Evolutionary conservation across 768 basidiomycete species (phyloP).

Genomic region (Trametopsis cervina): DNA sequence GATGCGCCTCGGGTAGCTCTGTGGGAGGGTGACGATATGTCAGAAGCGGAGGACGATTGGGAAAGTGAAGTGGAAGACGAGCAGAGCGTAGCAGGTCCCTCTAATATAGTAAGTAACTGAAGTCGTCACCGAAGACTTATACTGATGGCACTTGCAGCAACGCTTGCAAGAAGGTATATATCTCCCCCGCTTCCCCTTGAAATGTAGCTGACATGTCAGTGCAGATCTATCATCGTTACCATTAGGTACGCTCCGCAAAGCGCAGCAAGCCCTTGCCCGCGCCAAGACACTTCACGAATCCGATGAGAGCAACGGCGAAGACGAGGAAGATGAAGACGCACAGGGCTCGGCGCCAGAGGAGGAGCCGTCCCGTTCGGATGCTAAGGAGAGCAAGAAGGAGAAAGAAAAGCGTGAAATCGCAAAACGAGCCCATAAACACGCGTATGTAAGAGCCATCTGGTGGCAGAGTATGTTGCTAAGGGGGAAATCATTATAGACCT

Average conservation of each 20-base stretch:
- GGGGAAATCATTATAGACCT: no score
- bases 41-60: conserved; percentile 18
- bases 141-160: no score
- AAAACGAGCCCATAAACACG: conserved; percentile 76
- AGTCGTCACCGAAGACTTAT: neutral
- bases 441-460: no score
- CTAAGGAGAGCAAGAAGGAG: conserved; percentile 27
- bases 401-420: conserved; percentile 36
- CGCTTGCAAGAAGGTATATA: conserved; percentile 9
- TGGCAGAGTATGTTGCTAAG: no score
- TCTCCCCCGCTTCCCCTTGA: neutral
- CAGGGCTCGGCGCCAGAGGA: conserved; percentile 1
- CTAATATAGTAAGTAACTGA: conserved; percentile 4
- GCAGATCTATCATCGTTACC: conserved; percentile 20
- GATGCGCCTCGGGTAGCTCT: conserved; percentile 55
- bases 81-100: conserved; percentile 6
- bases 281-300: conserved; percentile 8
- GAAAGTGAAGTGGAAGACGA: conserved; percentile 12
- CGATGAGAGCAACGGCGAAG: conserved; percentile 16
- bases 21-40: conserved; percentile 48
- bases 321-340: conserved; percentile 14
- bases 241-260: conserved; percentile 22
- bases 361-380: neutral
- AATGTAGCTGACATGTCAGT: neutral
- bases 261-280: conserved; percentile 17